Conservation (phyloP, 371 early-diverging fungal species). For the Apophysomyces variabilis region DNA sequence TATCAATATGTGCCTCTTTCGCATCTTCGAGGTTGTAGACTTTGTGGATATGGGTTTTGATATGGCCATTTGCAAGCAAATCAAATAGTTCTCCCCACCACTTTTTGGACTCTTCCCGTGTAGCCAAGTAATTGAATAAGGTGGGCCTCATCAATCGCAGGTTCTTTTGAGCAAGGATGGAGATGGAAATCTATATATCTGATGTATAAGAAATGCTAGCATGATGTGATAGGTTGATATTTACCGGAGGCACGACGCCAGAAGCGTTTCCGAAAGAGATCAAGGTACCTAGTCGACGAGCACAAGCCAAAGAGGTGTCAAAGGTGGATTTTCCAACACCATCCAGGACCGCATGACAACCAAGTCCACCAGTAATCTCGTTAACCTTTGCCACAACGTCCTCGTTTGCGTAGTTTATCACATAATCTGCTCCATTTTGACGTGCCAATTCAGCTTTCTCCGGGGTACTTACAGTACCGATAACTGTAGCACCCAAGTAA, state of each 20-base stretch:
- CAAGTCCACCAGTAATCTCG: slow-evolving; percentile 76
- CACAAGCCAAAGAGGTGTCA: slow-evolving; percentile 70
- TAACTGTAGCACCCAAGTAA: slow-evolving; percentile 83
- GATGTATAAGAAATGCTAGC: background rate
- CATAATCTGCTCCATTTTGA: slow-evolving; percentile 78
- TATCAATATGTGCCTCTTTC: slow-evolving; percentile 79
- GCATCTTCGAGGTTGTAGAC: slow-evolving; percentile 76
- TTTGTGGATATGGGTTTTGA: slow-evolving; percentile 75
- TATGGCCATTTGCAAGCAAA: slow-evolving; percentile 53
- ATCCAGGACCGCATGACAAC: slow-evolving; percentile 89
- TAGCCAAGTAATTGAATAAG: slow-evolving; percentile 73
- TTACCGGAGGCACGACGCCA: slow-evolving; percentile 79
- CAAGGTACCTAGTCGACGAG: slow-evolving; percentile 81
- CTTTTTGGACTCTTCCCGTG: slow-evolving; percentile 70
- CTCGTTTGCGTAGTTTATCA: slow-evolving; percentile 75
- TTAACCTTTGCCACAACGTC: slow-evolving; percentile 71
- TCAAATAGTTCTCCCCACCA: slow-evolving; percentile 65
- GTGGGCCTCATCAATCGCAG: slow-evolving; percentile 80
- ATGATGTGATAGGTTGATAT: background rate
- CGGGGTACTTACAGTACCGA: slow-evolving; percentile 85
- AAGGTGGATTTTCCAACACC: slow-evolving; percentile 93
- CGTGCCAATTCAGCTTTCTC: slow-evolving; percentile 81
- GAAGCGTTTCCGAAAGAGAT: slow-evolving; percentile 95
- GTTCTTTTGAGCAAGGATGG: slow-evolving; percentile 71
- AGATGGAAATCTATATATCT: slow-evolving; percentile 53